Percentiles rank a stretch among this genome's conserved stretches.
Evolutionary conservation across 495 filamentous ascomycete species (phyloP).

Genomic region (Ascobolus immersus): DNA sequence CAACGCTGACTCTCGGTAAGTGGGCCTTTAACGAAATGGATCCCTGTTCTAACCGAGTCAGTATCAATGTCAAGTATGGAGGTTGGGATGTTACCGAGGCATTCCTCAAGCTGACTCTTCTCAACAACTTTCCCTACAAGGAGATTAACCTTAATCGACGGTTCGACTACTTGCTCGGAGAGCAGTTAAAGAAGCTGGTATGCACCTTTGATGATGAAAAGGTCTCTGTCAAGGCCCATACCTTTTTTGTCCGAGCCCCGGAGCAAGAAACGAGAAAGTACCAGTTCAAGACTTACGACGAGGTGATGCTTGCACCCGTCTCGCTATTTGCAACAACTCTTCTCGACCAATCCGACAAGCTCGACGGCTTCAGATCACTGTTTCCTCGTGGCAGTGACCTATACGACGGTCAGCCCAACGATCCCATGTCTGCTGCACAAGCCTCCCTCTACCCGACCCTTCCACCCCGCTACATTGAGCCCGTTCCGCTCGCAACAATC

Average conservation of each 20-base stretch:
- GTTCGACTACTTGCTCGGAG: conserved; percentile 78
- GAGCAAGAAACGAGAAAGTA: conserved; percentile 78
- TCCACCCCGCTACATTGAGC: conserved; percentile 61
- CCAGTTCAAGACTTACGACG: conserved; percentile 83
- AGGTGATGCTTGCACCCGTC: conserved; percentile 72
- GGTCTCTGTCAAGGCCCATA: conserved; percentile 51
- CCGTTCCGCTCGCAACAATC: conserved; percentile 41
- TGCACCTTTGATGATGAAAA: conserved; percentile 68
- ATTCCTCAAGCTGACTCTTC: conserved; percentile 90
- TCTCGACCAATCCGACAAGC: conserved; percentile 57
- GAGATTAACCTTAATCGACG: conserved; percentile 77
- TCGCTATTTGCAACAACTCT: conserved; percentile 13
- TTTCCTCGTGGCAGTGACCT: conserved; percentile 71
- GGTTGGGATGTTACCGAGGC: conserved; percentile 81
- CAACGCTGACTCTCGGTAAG: conserved; percentile 51
- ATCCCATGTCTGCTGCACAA: conserved; percentile 69
- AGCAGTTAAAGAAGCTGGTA: conserved; percentile 77
- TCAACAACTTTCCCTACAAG: conserved; percentile 74
- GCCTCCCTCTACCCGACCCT: conserved; percentile 59
- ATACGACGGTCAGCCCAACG: conserved; percentile 74
- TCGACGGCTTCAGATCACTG: conserved; percentile 47
- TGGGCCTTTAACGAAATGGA: neutral
- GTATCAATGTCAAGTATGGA: conserved; percentile 78
- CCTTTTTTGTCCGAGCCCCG: conserved; percentile 71
- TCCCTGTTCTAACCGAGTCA: conserved; percentile 3